Evolutionary conservation across 352 stramenopile genomes (phyloP).

Genomic region (Elongisporangium undulatum): DNA sequence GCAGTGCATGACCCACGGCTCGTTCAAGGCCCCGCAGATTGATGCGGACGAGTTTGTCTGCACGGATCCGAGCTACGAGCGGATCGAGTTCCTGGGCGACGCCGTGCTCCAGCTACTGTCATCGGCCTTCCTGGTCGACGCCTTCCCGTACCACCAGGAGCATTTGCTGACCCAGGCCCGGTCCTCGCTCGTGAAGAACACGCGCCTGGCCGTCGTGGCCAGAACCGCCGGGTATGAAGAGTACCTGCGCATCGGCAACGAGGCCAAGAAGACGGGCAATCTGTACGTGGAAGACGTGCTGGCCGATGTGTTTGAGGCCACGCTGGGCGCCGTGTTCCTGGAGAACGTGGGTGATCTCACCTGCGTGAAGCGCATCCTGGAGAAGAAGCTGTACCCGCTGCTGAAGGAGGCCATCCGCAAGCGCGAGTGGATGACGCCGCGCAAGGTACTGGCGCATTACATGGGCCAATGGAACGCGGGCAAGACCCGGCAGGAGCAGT

Average conservation of each 20-base stretch:
- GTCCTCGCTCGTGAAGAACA: slow-evolving; percentile 85
- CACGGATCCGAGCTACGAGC: slow-evolving; percentile 71
- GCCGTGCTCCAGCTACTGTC: slow-evolving; percentile 78
- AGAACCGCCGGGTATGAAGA: slow-evolving; percentile 52
- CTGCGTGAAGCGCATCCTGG: slow-evolving; percentile 60
- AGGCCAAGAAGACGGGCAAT: slow-evolving; percentile 49
- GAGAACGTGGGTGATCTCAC: slow-evolving; percentile 56
- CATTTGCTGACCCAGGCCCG: slow-evolving; percentile 73
- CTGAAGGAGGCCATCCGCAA: slow-evolving; percentile 69
- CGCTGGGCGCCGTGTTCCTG: slow-evolving; percentile 70
- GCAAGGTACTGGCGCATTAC: slow-evolving; percentile 66
- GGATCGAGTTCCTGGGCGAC: slow-evolving; percentile 84
- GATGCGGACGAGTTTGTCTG: slow-evolving; percentile 62
- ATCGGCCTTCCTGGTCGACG: slow-evolving; percentile 73
- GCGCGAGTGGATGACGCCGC: slow-evolving; percentile 82
- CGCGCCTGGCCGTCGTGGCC: slow-evolving; percentile 58
- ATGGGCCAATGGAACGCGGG: slow-evolving; percentile 45
- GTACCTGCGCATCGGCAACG: slow-evolving; percentile 67
- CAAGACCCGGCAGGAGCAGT: slow-evolving; percentile 24
- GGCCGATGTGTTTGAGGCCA: slow-evolving; percentile 76
- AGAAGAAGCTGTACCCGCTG: slow-evolving; percentile 56
- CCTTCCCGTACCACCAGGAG: slow-evolving; percentile 79
- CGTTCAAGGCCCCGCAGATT: slow-evolving; percentile 72
- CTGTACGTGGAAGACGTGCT: slow-evolving; percentile 76
- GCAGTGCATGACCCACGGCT: slow-evolving; percentile 70